These are phyloP conservation scores for Tephrocybe sp. DNA, from an alignment of 768 basidiomycete species.

Conservation along the genomic window DNA sequence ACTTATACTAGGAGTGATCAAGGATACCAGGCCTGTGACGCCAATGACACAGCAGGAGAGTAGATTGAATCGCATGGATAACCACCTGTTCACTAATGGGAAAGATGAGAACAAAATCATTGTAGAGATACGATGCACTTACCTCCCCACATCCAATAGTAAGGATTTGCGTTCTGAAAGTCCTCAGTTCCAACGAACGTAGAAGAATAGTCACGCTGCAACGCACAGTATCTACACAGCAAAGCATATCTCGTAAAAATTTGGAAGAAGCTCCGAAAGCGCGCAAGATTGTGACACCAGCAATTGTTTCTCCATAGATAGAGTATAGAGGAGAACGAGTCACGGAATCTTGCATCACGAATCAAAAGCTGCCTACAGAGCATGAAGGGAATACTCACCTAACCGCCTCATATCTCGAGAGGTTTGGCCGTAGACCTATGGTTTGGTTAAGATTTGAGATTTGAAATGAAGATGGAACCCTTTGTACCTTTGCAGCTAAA, in stretches of 20 bases:
- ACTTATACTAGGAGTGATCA: slow-evolving; percentile 67
- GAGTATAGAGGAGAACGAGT: slow-evolving; percentile 41
- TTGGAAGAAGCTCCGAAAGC: slow-evolving; percentile 89
- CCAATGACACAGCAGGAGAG: slow-evolving; percentile 71
- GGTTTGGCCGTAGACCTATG: slow-evolving; percentile 63
- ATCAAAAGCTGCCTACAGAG: slow-evolving; percentile 1
- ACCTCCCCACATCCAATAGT: slow-evolving; percentile 93
- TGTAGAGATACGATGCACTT: slow-evolving; percentile 15
- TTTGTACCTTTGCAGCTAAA: slow-evolving; percentile 36
- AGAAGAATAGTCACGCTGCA: neutral
- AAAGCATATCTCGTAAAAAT: slow-evolving; percentile 80
- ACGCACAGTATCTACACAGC: slow-evolving; percentile 75
- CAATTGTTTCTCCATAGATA: slow-evolving; percentile 44
- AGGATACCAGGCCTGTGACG: slow-evolving; percentile 63
- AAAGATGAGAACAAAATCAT: neutral
- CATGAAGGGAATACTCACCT: slow-evolving; percentile 37
- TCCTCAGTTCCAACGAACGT: neutral
- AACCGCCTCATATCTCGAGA: slow-evolving; percentile 82
- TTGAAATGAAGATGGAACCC: neutral
- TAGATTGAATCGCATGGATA: slow-evolving; percentile 83
- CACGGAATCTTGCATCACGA: slow-evolving; percentile 26
- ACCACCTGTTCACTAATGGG: slow-evolving; percentile 79
- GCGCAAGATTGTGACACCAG: slow-evolving; percentile 52
- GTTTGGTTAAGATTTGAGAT: slow-evolving; percentile 3
- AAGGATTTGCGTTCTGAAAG: slow-evolving; percentile 58